Conservation (phyloP, 225 moss, liverwort and hornwort species). For the Rhytidiadelphus loreus region DNA sequence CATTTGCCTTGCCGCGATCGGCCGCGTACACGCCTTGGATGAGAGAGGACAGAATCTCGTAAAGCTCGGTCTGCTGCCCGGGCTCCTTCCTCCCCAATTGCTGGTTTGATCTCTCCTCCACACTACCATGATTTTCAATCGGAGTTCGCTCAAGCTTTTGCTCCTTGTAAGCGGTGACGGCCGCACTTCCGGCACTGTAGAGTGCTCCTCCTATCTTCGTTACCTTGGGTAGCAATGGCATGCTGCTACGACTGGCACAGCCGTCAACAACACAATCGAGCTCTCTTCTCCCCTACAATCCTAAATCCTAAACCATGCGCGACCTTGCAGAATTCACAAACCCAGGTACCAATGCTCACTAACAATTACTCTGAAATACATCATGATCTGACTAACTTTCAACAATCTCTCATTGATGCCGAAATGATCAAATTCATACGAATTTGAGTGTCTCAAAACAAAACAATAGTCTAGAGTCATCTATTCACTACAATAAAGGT, state of each 20-base stretch:
- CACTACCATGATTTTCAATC: background rate
- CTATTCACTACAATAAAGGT: background rate
- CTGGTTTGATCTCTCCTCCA: background rate
- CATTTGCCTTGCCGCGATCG: slow-evolving; percentile 1
- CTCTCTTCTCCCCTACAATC: background rate
- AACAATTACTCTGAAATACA: background rate
- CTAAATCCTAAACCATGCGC: background rate
- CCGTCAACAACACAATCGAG: background rate
- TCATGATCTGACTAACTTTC: background rate
- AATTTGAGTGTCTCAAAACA: background rate
- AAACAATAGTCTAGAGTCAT: background rate
- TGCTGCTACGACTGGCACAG: background rate
- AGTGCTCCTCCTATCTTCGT: background rate
- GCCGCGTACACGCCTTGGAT: slow-evolving; percentile 12
- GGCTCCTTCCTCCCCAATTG: background rate
- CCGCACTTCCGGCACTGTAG: background rate
- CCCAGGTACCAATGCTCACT: background rate
- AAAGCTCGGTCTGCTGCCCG: background rate
- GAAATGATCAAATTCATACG: background rate
- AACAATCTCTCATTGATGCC: background rate
- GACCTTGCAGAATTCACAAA: background rate
- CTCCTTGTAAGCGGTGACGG: background rate
- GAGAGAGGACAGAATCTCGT: slow-evolving; percentile 7
- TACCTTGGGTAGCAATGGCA: background rate
- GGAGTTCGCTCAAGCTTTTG: background rate